A percentile compares a stretch with the other conserved stretches of the same genome.
phyloP scores from a whole-genome alignment of 441 rosid species.

The Erysimum cheiri region DNA sequence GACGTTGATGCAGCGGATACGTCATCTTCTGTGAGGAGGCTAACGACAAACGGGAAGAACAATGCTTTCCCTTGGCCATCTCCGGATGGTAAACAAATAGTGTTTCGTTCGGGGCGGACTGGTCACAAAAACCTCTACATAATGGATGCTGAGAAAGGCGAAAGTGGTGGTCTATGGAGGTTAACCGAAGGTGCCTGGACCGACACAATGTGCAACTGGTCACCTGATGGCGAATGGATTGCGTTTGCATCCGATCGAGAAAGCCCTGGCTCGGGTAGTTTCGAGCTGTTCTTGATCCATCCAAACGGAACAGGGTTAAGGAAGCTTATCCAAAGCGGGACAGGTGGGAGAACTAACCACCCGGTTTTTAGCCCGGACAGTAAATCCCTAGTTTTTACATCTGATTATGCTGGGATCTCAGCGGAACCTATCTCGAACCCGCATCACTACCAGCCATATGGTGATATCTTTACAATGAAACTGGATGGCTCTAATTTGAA shows the following conservation, averaged over 20 bases:
- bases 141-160: constrained; percentile 80
- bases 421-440: constrained; percentile 91
- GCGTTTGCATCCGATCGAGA: constrained; percentile 82
- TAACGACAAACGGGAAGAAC: constrained; percentile 72
- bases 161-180: constrained; percentile 53
- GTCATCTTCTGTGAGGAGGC: constrained; percentile 46
- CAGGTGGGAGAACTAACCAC: constrained; percentile 75
- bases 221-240: constrained; percentile 78
- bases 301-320: constrained; percentile 82
- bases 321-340: constrained; percentile 71
- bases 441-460: constrained; percentile 86
- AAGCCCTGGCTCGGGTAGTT: constrained; percentile 74
- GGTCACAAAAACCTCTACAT: constrained; percentile 84
- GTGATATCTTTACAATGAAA: constrained; percentile 76
- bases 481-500: constrained; percentile 78
- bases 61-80: constrained; percentile 88
- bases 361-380: constrained; percentile 85
- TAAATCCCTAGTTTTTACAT: constrained; percentile 64
- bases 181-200: constrained; percentile 83
- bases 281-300: constrained; percentile 69
- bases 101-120: constrained; percentile 76
- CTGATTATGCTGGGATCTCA: constrained; percentile 82
- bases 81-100: constrained; percentile 78
- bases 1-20: constrained; percentile 52
- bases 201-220: constrained; percentile 87